Evolutionary conservation across 2,329 filamentous ascomycete species (phyloP), one percentile per base, ranked within the genome.

Genomic region (Bipolaris oryzae): DNA sequence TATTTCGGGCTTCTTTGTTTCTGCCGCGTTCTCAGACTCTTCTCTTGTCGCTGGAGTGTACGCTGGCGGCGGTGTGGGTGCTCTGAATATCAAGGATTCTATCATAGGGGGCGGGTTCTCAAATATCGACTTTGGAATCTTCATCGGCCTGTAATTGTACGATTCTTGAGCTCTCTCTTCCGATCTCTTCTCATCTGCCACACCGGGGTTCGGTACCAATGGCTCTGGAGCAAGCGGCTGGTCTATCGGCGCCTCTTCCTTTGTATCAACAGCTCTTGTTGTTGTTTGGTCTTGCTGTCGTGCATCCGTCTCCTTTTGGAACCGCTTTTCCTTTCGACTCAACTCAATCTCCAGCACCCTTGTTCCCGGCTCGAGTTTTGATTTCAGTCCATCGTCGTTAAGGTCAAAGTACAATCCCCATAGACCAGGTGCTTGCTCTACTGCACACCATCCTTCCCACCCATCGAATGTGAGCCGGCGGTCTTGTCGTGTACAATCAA

Each of bases 261-360:
- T 56, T 1, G 56, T 54, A 42, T 74, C 58, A 7, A 74, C 67
- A 6, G 49, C 58, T 13, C 73, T 61, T 31, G 68, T 66, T 2
- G 71, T 74, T 13, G 68, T 74, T 51, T 75, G 74, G 42, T 74
- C 71, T 18, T 69, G 55, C 38, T 70, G 60, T 21, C 71, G 62
- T 1, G 42, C 64, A 5, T 59, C 56, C 1, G 25, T 31, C 28
- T 74, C 72, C 50, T 70, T 74, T 55, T 68, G 58, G 53, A 69
- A 77, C 52, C 77, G 77, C 70, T 80, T 81, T 66, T 87, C 85
- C 18, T 79, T 80, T 10, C 84, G 76, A 1, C 75, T 75, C 21
- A 87, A 70, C 66, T 86, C 84, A 3, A 87, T 71, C 50, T 87
- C 85, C 6, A 87, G 74, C 0, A 86, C 79, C 11, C 80, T 75